A percentile compares a stretch with the other conserved stretches of the same genome.
Conservation (phyloP, 2,329 filamentous ascomycete genomes). For the Aspergillus felis region DNA sequence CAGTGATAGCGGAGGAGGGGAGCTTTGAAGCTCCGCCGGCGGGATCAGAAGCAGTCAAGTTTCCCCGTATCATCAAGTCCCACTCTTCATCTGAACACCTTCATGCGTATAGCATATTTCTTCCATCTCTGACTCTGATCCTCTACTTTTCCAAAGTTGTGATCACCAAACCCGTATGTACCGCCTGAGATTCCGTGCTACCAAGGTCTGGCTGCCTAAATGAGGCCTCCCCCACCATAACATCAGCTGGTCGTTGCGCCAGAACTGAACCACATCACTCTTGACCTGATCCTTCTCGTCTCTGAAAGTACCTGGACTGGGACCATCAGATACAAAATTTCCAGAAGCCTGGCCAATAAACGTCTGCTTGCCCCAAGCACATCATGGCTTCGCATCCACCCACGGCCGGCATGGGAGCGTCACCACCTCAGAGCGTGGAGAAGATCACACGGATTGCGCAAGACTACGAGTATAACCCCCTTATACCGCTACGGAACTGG, state of each 20-base stretch:
- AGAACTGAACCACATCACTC: conserved; percentile 11
- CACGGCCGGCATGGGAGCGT: conserved; percentile 31
- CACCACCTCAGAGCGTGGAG: conserved; percentile 64
- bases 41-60: background rate
- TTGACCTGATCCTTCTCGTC: background rate
- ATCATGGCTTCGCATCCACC: conserved; percentile 23
- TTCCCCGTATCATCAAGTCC: background rate
- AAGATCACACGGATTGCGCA: conserved; percentile 73
- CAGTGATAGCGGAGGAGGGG: background rate
- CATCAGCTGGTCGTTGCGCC: conserved; percentile 13
- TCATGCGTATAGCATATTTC: background rate
- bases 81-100: background rate
- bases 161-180: background rate
- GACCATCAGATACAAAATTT: background rate
- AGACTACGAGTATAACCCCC: conserved; percentile 75
- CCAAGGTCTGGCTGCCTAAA: conserved; percentile 15
- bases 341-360: background rate
- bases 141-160: background rate
- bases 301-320: background rate
- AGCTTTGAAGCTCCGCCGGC: background rate
- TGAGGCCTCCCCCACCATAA: conserved; percentile 16
- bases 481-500: conserved; percentile 76
- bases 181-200: background rate
- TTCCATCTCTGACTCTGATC: background rate
- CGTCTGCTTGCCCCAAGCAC: conserved; percentile 1